Conservation (phyloP, 2,329 filamentous ascomycete genomes). For the Xylariomycetidae sp. region DNA sequence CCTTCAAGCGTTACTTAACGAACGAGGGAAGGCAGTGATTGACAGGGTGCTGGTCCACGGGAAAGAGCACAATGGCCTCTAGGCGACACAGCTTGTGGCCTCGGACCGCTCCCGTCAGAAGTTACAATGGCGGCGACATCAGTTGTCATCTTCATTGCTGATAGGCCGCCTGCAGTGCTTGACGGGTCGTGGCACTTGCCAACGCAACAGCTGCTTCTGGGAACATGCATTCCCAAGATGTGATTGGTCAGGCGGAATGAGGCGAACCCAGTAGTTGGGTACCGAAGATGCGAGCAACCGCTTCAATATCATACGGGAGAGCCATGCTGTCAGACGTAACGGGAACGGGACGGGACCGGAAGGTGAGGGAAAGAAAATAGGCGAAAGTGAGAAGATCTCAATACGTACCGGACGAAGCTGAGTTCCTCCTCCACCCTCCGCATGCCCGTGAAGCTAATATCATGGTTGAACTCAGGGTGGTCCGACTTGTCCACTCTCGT, state of each 20-base stretch:
- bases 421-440: conserved; percentile 60
- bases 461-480: conserved; percentile 59
- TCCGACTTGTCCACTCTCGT: conserved; percentile 50
- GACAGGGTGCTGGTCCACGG: no score
- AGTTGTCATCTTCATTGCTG: no score
- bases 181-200: conserved; percentile 22
- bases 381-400: conserved; percentile 7
- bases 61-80: no score
- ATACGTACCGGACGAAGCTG: conserved; percentile 65
- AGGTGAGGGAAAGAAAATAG: conserved; percentile 3
- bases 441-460: conserved; percentile 53
- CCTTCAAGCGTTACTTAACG: no score
- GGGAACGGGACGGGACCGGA: conserved; percentile 5
- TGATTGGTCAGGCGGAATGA: conserved; percentile 12
- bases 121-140: no score
- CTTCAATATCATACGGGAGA: no score
- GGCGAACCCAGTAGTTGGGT: conserved; percentile 12
- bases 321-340: conserved; percentile 4
- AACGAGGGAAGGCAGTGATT: no score
- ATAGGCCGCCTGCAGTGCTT: no score
- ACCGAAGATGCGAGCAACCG: conserved; percentile 12
- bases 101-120: no score
- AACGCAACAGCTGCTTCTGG: conserved; percentile 15
- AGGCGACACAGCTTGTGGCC: no score
- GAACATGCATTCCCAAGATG: conserved; percentile 8